Evolutionary conservation across 768 basidiomycete genomes (phyloP).

Genomic region (Boletales sp.): DNA sequence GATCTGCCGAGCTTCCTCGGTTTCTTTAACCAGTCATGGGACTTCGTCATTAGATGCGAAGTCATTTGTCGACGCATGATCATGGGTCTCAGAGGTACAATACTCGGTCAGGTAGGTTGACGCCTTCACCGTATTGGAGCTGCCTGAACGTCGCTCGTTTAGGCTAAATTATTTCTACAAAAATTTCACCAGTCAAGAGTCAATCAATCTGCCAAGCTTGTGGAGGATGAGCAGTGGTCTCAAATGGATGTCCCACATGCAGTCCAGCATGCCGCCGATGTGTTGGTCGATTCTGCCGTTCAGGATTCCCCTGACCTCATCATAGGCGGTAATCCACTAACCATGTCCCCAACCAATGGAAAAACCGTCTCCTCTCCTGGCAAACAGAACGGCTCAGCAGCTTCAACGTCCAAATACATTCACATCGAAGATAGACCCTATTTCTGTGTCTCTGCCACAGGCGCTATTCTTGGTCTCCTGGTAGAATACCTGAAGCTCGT

Average conservation of each 20-base stretch:
- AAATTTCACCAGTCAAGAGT: slow-evolving; percentile 81
- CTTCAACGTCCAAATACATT: slow-evolving; percentile 51
- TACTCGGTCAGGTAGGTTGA: slow-evolving; percentile 69
- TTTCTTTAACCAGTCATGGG: slow-evolving; percentile 84
- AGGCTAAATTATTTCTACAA: slow-evolving; percentile 88
- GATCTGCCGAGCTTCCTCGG: slow-evolving; percentile 70
- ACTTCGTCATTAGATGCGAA: slow-evolving; percentile 87
- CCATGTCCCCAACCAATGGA: slow-evolving; percentile 8
- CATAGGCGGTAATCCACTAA: slow-evolving; percentile 24
- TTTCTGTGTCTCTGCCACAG: slow-evolving; percentile 83
- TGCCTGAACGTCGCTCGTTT: slow-evolving; percentile 1
- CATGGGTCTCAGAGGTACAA: slow-evolving; percentile 81
- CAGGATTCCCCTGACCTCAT: slow-evolving; percentile 71
- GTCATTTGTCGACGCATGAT: slow-evolving; percentile 87
- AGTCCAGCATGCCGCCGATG: slow-evolving; percentile 68
- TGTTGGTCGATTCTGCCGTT: slow-evolving; percentile 79
- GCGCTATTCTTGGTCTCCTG: slow-evolving; percentile 66
- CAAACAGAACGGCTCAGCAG: slow-evolving; percentile 19
- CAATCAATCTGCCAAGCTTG: slow-evolving; percentile 77
- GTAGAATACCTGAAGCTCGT: slow-evolving; percentile 86
- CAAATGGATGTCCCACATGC: slow-evolving; percentile 62
- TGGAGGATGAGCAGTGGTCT: slow-evolving; percentile 95
- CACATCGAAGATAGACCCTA: slow-evolving; percentile 82
- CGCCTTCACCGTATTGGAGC: neutral
- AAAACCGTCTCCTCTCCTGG: slow-evolving; percentile 11